Conservation (phyloP, 805 yeast genomes). For the Hanseniaspora taiwanica region DNA sequence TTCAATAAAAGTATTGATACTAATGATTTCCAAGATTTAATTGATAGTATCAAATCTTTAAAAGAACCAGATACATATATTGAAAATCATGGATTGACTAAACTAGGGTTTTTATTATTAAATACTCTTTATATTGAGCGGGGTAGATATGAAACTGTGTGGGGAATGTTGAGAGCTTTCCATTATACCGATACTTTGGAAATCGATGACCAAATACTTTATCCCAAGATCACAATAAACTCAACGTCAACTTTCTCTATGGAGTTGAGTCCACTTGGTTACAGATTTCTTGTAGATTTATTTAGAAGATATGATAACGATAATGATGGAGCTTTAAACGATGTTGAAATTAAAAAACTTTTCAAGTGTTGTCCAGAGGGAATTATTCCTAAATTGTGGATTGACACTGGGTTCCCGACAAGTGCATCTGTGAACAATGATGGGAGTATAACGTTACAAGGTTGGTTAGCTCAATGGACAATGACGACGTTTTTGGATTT, state of each 20-base stretch:
- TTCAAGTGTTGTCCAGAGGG: conserved; percentile 84
- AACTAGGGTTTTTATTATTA: conserved; percentile 61
- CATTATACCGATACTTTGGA: conserved; percentile 89
- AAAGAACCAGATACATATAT: conserved; percentile 11
- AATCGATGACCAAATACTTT: conserved; percentile 62
- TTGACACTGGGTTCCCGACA: conserved; percentile 69
- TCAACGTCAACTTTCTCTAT: conserved; percentile 49
- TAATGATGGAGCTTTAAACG: conserved; percentile 89
- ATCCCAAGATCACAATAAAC: conserved; percentile 67
- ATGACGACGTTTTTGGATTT: conserved; percentile 86
- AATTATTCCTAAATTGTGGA: conserved; percentile 78
- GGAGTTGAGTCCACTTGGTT: conserved; percentile 86
- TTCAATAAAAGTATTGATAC: conserved; percentile 47
- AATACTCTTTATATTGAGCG: conserved; percentile 76
- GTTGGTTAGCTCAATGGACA: conserved; percentile 99
- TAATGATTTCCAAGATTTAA: conserved; percentile 35
- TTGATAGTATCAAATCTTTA: conserved; percentile 20
- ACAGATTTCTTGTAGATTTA: conserved; percentile 79
- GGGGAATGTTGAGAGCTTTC: conserved; percentile 86
- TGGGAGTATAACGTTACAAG: conserved; percentile 85
- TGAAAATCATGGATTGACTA: conserved; percentile 43
- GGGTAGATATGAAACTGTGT: conserved; percentile 92
- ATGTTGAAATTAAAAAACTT: conserved; percentile 49
- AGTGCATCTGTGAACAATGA: conserved; percentile 83
- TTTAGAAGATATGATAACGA: conserved; percentile 83